These are phyloP conservation scores for Agrocybe praecox DNA, from an alignment of 768 basidiomycete genomes.

Conservation along the genomic window DNA sequence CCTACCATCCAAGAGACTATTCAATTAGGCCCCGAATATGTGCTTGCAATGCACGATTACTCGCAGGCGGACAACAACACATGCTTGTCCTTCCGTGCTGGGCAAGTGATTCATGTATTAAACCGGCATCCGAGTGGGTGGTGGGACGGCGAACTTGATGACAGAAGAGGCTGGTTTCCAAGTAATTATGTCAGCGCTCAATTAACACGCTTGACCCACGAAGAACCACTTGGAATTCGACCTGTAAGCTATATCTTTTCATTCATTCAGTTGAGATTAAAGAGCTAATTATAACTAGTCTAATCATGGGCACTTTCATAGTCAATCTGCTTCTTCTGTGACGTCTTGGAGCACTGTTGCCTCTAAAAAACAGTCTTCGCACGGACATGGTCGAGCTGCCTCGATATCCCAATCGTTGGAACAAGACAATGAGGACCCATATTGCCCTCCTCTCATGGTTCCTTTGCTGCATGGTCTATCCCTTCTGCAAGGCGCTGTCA, in stretches of 20 bases:
- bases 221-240: conserved; percentile 49
- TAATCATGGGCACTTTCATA: conserved; percentile 49
- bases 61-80: conserved; percentile 73
- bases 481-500: conserved; percentile 83
- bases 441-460: conserved; percentile 79
- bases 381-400: conserved; percentile 42
- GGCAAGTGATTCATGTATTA: conserved; percentile 90
- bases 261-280: not conserved
- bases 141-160: conserved; percentile 98
- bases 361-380: conserved; percentile 30
- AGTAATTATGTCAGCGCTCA: conserved; percentile 90
- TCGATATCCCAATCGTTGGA: conserved; percentile 47
- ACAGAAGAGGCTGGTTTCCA: conserved; percentile 94
- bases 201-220: conserved; percentile 55
- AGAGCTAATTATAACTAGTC: conserved; percentile 20
- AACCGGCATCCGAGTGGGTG: conserved; percentile 89
- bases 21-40: conserved; percentile 64
- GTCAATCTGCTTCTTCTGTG: conserved; percentile 51
- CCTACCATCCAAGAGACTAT: conserved; percentile 54
- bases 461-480: conserved; percentile 85
- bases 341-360: conserved; percentile 55
- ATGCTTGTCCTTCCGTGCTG: conserved; percentile 87
- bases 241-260: conserved; percentile 37
- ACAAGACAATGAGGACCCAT: conserved; percentile 52
- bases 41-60: conserved; percentile 87